Conservation (phyloP, 495 filamentous ascomycete species). For the Penicillium longicatenatum region DNA sequence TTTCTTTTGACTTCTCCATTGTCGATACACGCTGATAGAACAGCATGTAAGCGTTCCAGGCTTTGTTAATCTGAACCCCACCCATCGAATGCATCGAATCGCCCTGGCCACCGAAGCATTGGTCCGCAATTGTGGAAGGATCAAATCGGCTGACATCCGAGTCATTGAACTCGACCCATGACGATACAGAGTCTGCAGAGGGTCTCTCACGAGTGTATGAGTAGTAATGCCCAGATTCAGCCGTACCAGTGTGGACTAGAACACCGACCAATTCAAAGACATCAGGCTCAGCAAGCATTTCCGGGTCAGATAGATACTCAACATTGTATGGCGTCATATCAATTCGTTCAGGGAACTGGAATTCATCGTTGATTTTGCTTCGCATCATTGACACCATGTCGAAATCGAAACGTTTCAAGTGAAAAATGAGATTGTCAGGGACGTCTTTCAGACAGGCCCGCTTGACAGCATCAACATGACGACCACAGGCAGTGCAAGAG, state of each 20-base stretch:
- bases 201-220: slow-evolving; percentile 88
- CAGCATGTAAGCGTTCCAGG: slow-evolving; percentile 93
- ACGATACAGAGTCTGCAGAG: slow-evolving; percentile 45
- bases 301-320: slow-evolving; percentile 73
- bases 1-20: slow-evolving; percentile 43
- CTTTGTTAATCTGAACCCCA: slow-evolving; percentile 59
- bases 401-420: slow-evolving; percentile 95
- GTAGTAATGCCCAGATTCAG: slow-evolving; percentile 96
- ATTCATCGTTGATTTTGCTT: slow-evolving; percentile 95
- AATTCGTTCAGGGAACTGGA: slow-evolving; percentile 80
- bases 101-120: slow-evolving; percentile 79
- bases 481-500: slow-evolving; percentile 87
- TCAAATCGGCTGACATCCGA: slow-evolving; percentile 77
- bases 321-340: slow-evolving; percentile 92
- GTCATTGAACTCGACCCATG: slow-evolving; percentile 95
- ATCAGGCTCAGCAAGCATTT: slow-evolving; percentile 57
- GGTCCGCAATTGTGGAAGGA: slow-evolving; percentile 64
- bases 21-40: slow-evolving; percentile 87
- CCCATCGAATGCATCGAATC: slow-evolving; percentile 46
- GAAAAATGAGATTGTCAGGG: slow-evolving; percentile 92
- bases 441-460: slow-evolving; percentile 91
- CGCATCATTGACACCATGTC: slow-evolving; percentile 81
- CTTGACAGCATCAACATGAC: slow-evolving; percentile 93
- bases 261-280: slow-evolving; percentile 90
- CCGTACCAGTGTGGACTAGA: slow-evolving; percentile 88